Base-by-base conservation (phyloP, 305 asterid species). In the Fraxinus latifolia region DNA sequence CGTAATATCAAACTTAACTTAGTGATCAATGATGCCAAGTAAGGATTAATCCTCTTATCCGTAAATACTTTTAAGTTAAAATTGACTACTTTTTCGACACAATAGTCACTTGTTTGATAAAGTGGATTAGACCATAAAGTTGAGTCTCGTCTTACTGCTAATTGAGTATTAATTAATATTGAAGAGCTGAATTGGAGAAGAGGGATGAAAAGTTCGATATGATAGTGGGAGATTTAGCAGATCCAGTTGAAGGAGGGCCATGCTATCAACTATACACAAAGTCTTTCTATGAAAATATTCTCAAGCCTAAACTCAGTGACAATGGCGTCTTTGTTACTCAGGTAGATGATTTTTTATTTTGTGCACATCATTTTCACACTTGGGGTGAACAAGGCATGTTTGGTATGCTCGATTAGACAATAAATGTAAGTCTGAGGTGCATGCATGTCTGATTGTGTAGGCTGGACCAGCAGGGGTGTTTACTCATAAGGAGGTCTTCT, bases 241-340 rank as follows among this genome's bases (percentile, higher is more conserved):
- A 95, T 86, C 99, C 99, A 84, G 98, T 95, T 65, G 96, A 94
- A 90, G 99, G 99, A 79, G 99, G 99, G 33, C 99, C 99, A 27
- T 95, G 99, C 74, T 92, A 95, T 83, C 97, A 95, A 76, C 94
- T 95, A 21, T 95, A 95, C 72, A 95, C 99, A 1, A 94, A 94
- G 37, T 89, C 94, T 50, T 95, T 95, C 91, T 95, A 95, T 53
- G 82, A 94, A 84, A 91, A 93, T n/a, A 88, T 94, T 73, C 87
- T 95, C 82, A 95, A 94, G 88, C 97, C 98, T 17, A 94, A 94
- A 91, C 98, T 95, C 79, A 89, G 62, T 31, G 84, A 75, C 12
- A 84, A 89, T 68, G 99, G 98, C 85, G 90, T 95, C 87, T 94
- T 95, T 73, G 96, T 95, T n/a, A 95, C 98, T 83, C 99, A 95